Evolutionary conservation across 1,284 basidiomycete species (phyloP).

Genomic region (Ustilago nuda): DNA sequence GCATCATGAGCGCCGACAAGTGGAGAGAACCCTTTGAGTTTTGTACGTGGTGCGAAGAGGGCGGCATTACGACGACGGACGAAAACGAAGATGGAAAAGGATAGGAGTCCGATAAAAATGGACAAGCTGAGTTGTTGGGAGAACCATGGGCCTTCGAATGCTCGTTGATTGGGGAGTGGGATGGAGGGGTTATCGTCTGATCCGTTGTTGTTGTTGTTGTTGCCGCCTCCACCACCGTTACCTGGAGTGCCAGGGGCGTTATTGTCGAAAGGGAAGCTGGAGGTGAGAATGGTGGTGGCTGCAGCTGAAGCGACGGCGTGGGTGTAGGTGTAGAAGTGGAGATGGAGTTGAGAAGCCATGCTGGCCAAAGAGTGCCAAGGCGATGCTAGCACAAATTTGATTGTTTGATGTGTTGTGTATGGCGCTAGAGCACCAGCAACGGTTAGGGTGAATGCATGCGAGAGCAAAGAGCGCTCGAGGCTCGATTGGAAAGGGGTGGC

Average conservation of each 20-base stretch:
- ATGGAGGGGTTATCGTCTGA: conserved; percentile 35
- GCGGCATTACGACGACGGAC: conserved; percentile 87
- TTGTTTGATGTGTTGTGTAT: no score
- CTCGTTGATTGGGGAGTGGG: conserved; percentile 44
- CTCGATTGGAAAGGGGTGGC: not conserved
- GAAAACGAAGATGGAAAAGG: conserved; percentile 89
- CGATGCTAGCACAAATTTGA: no score
- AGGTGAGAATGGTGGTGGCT: conserved; percentile 6
- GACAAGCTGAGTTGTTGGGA: conserved; percentile 88
- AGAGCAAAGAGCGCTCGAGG: not conserved
- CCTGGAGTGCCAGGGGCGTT: not conserved
- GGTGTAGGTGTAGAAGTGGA: conserved; percentile 29
- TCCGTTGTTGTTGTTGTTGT: conserved; percentile 31
- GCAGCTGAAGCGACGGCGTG: conserved; percentile 17
- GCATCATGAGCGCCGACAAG: conserved; percentile 80
- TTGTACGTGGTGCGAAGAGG: conserved; percentile 89
- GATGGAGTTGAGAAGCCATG: conserved; percentile 26
- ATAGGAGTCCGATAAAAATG: conserved; percentile 79
- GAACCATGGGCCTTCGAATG: conserved; percentile 82
- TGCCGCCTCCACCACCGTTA: conserved; percentile 2
- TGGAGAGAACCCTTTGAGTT: conserved; percentile 92
- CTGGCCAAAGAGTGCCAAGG: not conserved
- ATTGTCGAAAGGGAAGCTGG: not conserved
- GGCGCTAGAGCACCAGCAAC: conserved; percentile 29
- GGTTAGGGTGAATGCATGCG: conserved; percentile 15